phyloP scores from a whole-genome alignment of 495 filamentous ascomycete species.

The Aspergillus funiculosus region DNA sequence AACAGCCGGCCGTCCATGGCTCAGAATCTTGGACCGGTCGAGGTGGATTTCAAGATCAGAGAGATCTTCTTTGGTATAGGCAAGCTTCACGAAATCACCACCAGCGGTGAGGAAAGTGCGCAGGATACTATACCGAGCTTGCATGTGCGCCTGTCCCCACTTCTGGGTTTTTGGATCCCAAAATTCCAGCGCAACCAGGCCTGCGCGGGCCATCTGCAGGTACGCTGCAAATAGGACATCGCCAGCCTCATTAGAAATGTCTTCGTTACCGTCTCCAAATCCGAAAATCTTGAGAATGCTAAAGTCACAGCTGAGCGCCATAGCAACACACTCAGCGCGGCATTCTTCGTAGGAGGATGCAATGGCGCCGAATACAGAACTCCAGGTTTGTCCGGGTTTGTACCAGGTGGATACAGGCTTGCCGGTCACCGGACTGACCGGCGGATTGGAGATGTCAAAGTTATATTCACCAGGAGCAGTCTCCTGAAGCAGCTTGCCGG shows the following conservation, averaged over 20 bases:
- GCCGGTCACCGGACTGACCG: slow-evolving; percentile 68
- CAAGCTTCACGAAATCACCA: slow-evolving; percentile 73
- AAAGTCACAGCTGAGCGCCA: slow-evolving; percentile 88
- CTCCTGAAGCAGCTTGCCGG: slow-evolving; percentile 91
- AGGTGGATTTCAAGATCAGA: slow-evolving; percentile 74
- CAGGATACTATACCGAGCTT: slow-evolving; percentile 88
- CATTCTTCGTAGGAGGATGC: slow-evolving; percentile 85
- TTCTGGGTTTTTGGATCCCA: slow-evolving; percentile 82
- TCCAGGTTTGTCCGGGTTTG: slow-evolving; percentile 91
- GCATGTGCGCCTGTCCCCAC: slow-evolving; percentile 94
- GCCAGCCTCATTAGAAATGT: slow-evolving; percentile 71
- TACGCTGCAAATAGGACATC: slow-evolving; percentile 83
- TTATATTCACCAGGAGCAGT: slow-evolving; percentile 76
- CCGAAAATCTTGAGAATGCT: slow-evolving; percentile 85
- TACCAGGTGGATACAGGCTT: slow-evolving; percentile 82
- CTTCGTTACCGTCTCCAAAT: slow-evolving; percentile 65
- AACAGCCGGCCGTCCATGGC: slow-evolving; percentile 64
- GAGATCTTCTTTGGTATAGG: slow-evolving; percentile 67
- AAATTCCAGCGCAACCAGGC: slow-evolving; percentile 75
- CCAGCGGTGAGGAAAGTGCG: slow-evolving; percentile 81
- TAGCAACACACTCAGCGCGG: slow-evolving; percentile 82
- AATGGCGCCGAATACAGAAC: slow-evolving; percentile 80
- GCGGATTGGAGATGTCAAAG: slow-evolving; percentile 75
- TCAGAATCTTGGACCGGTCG: slow-evolving; percentile 77
- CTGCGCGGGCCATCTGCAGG: slow-evolving; percentile 86